Conservation (phyloP, 2,329 filamentous ascomycete genomes). For the Hypoxylon sp. region DNA sequence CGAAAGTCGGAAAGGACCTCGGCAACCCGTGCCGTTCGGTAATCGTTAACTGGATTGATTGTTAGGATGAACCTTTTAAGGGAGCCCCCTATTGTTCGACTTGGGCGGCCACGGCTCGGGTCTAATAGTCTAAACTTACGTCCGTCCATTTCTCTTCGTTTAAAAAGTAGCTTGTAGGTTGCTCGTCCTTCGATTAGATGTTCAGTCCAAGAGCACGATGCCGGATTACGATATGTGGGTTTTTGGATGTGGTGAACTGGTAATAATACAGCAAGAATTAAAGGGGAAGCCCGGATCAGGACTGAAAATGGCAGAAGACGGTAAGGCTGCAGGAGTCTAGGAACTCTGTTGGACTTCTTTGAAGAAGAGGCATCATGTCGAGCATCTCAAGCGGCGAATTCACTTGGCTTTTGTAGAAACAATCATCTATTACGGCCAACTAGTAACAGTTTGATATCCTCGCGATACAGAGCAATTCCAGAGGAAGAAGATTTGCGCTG, state of each 20-base stretch:
- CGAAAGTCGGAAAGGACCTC: slow-evolving; percentile 73
- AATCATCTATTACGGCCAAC: slow-evolving; percentile 38
- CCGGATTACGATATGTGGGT: slow-evolving; percentile 17
- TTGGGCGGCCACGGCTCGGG: slow-evolving; percentile 15
- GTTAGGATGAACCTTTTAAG: slow-evolving; percentile 40
- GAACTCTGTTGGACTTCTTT: slow-evolving; percentile 40
- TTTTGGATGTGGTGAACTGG: slow-evolving; percentile 18
- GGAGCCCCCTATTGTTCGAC: slow-evolving; percentile 26
- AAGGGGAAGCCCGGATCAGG: slow-evolving; percentile 22
- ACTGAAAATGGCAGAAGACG: slow-evolving; percentile 37
- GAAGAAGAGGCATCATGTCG: slow-evolving; percentile 46
- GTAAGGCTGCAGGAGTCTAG: slow-evolving; percentile 45
- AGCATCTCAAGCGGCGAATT: slow-evolving; percentile 44
- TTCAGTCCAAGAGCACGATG: slow-evolving; percentile 16
- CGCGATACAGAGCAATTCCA: slow-evolving; percentile 43
- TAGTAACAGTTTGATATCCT: slow-evolving; percentile 39
- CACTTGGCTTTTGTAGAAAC: slow-evolving; percentile 51
- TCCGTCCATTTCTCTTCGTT: slow-evolving; percentile 51
- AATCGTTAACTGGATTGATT: slow-evolving; percentile 67
- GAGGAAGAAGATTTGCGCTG: slow-evolving; percentile 31
- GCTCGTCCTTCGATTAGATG: slow-evolving; percentile 15
- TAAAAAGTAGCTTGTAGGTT: slow-evolving; percentile 29
- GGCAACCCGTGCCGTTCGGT: slow-evolving; percentile 70
- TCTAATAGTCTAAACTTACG: slow-evolving; percentile 47
- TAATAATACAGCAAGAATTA: slow-evolving; percentile 30